Conservation (phyloP, 2,329 filamentous ascomycete species). For the Fusarium sp. region DNA sequence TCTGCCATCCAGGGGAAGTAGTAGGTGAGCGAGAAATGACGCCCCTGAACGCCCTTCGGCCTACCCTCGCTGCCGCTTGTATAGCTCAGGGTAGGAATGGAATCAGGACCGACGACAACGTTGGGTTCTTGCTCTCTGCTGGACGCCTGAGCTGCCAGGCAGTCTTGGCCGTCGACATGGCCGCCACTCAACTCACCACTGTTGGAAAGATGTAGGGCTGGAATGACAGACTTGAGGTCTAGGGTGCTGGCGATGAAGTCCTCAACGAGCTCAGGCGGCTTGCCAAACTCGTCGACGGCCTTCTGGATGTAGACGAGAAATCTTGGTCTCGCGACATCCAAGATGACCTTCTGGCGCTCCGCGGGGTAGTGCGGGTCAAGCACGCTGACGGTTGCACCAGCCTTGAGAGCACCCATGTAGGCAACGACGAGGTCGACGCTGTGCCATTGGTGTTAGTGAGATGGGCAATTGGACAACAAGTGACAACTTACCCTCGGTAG, state of each 20-base stretch:
- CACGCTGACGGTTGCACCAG: constrained; percentile 46
- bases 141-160: constrained; percentile 47
- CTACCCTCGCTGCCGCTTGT: constrained; percentile 80
- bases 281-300: constrained; percentile 71
- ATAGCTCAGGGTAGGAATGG: constrained; percentile 66
- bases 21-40: constrained; percentile 86
- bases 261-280: constrained; percentile 12
- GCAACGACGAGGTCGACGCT: constrained; percentile 72
- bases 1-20: constrained; percentile 97
- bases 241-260: constrained; percentile 15
- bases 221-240: constrained; percentile 19
- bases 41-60: constrained; percentile 88
- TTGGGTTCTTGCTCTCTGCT: constrained; percentile 62
- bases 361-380: constrained; percentile 45
- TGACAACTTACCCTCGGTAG: constrained; percentile 63
- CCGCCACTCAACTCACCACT: constrained; percentile 17
- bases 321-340: constrained; percentile 80
- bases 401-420: constrained; percentile 76
- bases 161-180: constrained; percentile 12
- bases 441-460: neutral
- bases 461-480: neutral
- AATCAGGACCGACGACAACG: constrained; percentile 85
- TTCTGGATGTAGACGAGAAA: constrained; percentile 79
- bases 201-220: constrained; percentile 11
- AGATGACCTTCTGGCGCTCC: constrained; percentile 63